Evolutionary conservation across 2,329 filamentous ascomycete species (phyloP), one percentile per base, ranked within the genome.

Genomic region (Aspergillus fumigatus): DNA sequence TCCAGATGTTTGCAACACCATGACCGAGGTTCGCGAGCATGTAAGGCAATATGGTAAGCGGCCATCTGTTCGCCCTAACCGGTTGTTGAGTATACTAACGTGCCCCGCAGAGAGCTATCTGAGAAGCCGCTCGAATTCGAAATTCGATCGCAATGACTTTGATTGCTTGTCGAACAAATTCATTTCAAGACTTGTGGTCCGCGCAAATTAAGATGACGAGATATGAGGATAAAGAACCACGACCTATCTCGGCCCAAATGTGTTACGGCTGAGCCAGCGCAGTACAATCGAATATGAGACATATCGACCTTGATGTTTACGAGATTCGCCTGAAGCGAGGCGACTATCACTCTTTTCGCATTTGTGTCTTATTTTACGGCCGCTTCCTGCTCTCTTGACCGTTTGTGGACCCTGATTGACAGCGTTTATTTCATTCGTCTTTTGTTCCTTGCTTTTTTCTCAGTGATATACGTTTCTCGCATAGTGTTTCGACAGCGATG

Each of bases 141-240:
- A 88, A 75, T 97, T 96, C 75, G 89, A 96, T 79, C 87, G 90
- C 66, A 85, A 88, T 67, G 90, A 97, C 79, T 97, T 97, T 72
- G 93, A 97, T 79, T 94, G 88, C 59, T 78, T 97, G 71, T 96
- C 92, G 53, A 97, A 96, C 82, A 97, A 97, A 81, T 97, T 97
- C 80, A 79, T 97, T 65, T 95, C 92, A 40, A 95, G 95, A 78
- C 85, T 97, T 70, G 92, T 97, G 73, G 96, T 97, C 75, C 91
- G 93, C 67, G 90, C 93, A 69, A 96, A 95, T 79, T 96, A 82
- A 82, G 73, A 65, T 52, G 61, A 65, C 58, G 51, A 56, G 48
- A 50, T 26, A 64, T 61, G 60, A 67, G 54, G 59, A 66, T 63
- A 53, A 57, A 47, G 50, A 32, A 35, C 51, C 55, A 56, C 48